Base-by-base conservation (phyloP, 2,329 filamentous ascomycete species). In the Claviceps purpurea region DNA sequence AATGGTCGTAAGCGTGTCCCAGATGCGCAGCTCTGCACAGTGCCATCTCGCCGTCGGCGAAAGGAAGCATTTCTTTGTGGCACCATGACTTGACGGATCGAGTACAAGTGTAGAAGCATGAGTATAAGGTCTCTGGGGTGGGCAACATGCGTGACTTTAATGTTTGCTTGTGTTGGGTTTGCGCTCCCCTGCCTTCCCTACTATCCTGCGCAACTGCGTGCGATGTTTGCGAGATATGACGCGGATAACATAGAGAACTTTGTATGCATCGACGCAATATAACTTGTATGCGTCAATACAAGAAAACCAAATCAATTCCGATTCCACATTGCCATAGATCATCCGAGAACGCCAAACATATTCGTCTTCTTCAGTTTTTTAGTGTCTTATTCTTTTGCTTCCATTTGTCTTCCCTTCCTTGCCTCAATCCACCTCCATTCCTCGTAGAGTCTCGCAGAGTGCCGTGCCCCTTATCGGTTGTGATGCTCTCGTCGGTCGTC, bases 61-160 rank as follows among this genome's bases (percentile, higher is more conserved):
- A 11, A 34, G 30, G 30, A 11, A 34, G 10, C 3, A 11, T 4
- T 34, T 34, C 30, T 34, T 34, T 76, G 74, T 10, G 77, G 76
- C 4, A 72, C 80, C 56, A 75, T 75, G 52, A 74, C 73, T 5
- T 81, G 76, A 76, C 73, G 74, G n/a, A 72, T 68, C 52, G 65
- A 65, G 26, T 75, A 73, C 55, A 67, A 68, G 22, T 71, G 73
- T 6, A 61, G 66, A 30, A 60, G 73, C 60, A 73, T 79, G 68
- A 72, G 76, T 52, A 77, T 50, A 70, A 71, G 49, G 63, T 51
- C 59, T 52, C 49, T 72, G 70, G 70, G 53, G 14, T 26, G 24
- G 24, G 37, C 24, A 49, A 42, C 16, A 42, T 42, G 16, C 8
- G 40, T 42, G 40, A 22, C 7, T 42, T n/a, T 1, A 1, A n/a